Evolutionary conservation across 768 basidiomycete species (phyloP), one percentile per base, ranked within the genome.

Genomic region (Porphyrellus cyaneotinctus): DNA sequence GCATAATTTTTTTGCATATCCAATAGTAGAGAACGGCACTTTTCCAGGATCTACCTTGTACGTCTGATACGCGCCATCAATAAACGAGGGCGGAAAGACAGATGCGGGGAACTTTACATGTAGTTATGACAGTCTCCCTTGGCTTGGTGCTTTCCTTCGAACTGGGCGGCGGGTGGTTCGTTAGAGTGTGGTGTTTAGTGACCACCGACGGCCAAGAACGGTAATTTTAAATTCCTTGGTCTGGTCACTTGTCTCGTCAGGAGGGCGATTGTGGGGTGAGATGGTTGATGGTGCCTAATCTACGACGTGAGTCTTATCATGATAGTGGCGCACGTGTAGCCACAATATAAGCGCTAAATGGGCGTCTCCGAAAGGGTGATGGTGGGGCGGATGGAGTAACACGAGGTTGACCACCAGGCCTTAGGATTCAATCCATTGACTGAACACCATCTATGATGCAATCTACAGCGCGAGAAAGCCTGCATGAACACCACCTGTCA

Each of bases 201-300:
- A 31, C 24, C 42, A 43, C 22, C 37, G 32, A 42, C 83, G 30
- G 20, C 38, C 83, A 10, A 85, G 72, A 36, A 85, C 72, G 17
- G 79, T 80, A 39, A 82, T 83, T 58, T 84, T 83, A 2, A 80
- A 78, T 59, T 84, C 81, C 59, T 81, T 74, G 59, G 86, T 84
- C 61, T 81, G 72, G 63, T 82, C 32, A 41, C 39, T 39, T 52
- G 36, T 45, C 56, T 42, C 4, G 47, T 53, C 23, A 53, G 33
- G 35, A 57, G 37, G 12, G 28, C 49, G 42, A 20, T 41, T n/a
- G 43, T 48, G 37, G n/a, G 52, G 23, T 41, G 42, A 43, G 33
- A 49, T 41, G 44, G 18, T 37, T 11, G 41, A 36, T 17, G 33
- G 22, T 10, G 17, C 26, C 24, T 18, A 20, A 35, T n/a, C 32